phyloP scores from a whole-genome alignment of 768 basidiomycete species.

The Hebeloma cylindrosporum region DNA sequence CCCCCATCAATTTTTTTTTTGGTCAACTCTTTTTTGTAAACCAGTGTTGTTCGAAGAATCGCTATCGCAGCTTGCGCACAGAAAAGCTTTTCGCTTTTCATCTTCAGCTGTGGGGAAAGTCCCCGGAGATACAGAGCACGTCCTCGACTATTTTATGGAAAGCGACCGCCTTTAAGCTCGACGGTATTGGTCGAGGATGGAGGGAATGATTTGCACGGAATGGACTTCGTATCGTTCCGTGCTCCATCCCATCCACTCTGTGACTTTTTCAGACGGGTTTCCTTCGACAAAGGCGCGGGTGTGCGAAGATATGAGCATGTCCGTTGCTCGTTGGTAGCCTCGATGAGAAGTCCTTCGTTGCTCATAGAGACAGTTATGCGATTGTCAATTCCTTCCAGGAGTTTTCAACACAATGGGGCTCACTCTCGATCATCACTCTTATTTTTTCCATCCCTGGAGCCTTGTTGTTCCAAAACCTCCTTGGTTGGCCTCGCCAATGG shows the following conservation, averaged over 20 bases:
- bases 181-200: constrained; percentile 55
- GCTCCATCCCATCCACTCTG: constrained; percentile 62
- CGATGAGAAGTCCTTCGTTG: constrained; percentile 52
- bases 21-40: constrained; percentile 14
- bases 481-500: constrained; percentile 15
- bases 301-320: constrained; percentile 79
- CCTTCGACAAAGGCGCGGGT: constrained; percentile 43
- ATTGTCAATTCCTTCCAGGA: constrained; percentile 49
- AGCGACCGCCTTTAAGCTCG: constrained; percentile 75
- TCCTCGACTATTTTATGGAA: constrained; percentile 59
- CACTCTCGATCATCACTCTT: constrained; percentile 71
- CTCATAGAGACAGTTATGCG: constrained; percentile 92
- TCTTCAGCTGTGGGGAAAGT: constrained; percentile 86
- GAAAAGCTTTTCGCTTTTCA: constrained; percentile 47
- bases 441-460: constrained; percentile 57
- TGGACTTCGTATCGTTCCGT: constrained; percentile 22
- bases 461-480: constrained; percentile 61
- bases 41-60: constrained; percentile 74
- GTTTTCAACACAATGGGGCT: constrained; percentile 89
- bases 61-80: constrained; percentile 83
- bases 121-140: constrained; percentile 84
- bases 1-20: constrained; percentile 22
- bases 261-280: constrained; percentile 37
- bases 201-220: constrained; percentile 45
- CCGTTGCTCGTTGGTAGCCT: constrained; percentile 44